Base-by-base conservation (phyloP, 202 grass and related monocot genomes). In the Schoenoplectus triqueter region DNA sequence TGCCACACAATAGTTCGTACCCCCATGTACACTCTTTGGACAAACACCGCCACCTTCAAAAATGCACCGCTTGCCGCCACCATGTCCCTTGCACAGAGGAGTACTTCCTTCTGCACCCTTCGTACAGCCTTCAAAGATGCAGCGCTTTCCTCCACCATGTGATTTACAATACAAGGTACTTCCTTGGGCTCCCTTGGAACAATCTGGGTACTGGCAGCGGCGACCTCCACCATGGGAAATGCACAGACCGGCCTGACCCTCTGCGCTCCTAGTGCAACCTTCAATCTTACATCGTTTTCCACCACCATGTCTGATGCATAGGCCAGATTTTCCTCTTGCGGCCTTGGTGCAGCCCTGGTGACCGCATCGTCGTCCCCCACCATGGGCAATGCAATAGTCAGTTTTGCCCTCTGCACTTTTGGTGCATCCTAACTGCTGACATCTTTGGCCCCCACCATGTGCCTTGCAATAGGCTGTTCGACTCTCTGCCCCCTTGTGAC, bases 321-420 rank as follows among this genome's bases (percentile, higher is more conserved):
- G 69, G 46, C 91, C 96, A 8, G 92, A 95, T 56, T 62, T 95
- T 56, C 96, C 93, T 15, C 96, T 80, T 60, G 96, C 93, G 6
- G 96, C 96, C 70, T 90, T 98, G 1, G 54, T 47, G 65, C 96
- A 98, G 41, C 75, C 91, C 11, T 66, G 63, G 41, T 86, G 81
- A 56, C 82, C 87, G 11, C 96, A 98, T 18, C 93, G 87, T 51
- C 55, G 82, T n/a, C 96, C 96, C 8, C 96, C 96, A 20, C 96
- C 96, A 60, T 98, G 96, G 67, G 90, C 91, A 52, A 98, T 98
- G 31, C 93, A 98, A 47, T 93, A 92, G 46, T 98, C 93, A 56
- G 96, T 98, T 90, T 95, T 98, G 10, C 96, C 96, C 81, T 95
- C 93, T 0, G 93, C 96, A 10, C 93, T 94, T 80, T 99, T 99